These are phyloP conservation scores for Lentinus tigrinus DNA, from an alignment of 768 basidiomycete genomes.

Conservation along the genomic window DNA sequence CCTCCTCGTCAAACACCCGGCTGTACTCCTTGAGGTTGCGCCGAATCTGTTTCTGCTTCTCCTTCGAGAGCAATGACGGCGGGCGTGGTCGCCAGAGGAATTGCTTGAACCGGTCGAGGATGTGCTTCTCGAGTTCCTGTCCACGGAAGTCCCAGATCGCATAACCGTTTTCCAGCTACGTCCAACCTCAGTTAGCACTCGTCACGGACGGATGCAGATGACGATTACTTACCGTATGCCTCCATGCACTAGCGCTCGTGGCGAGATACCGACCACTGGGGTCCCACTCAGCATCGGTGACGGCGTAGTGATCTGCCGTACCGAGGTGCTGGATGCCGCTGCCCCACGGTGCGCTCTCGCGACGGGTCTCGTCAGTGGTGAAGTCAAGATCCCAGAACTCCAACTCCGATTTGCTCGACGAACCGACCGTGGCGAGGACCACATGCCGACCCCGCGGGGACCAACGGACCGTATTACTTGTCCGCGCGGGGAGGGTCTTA, in stretches of 20 bases:
- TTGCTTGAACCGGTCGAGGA: constrained; percentile 96
- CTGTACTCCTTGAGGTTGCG: constrained; percentile 91
- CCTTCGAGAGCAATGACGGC: constrained; percentile 78
- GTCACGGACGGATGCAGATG: not conserved
- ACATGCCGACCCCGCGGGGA: constrained; percentile 95
- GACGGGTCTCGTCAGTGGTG: constrained; percentile 58
- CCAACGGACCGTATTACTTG: constrained; percentile 95
- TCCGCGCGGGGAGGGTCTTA: constrained; percentile 75
- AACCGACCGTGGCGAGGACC: constrained; percentile 93
- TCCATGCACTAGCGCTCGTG: constrained; percentile 94
- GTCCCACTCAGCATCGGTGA: constrained; percentile 99
- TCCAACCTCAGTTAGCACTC: not conserved
- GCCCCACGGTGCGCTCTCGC: constrained; percentile 63
- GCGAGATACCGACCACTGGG: constrained; percentile 92
- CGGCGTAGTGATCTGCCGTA: constrained; percentile 91
- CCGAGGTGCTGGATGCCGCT: constrained; percentile 82
- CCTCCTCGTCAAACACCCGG: constrained; percentile 92
- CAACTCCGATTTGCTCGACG: constrained; percentile 91
- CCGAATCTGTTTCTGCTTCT: constrained; percentile 82
- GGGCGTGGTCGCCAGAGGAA: constrained; percentile 99
- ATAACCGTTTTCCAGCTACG: constrained; percentile 92
- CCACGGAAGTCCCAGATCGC: constrained; percentile 98
- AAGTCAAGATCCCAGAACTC: constrained; percentile 99
- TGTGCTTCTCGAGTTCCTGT: constrained; percentile 86
- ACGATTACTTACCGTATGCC: constrained; percentile 69